A percentile compares a stretch with the other conserved stretches of the same genome.
These are phyloP conservation scores for Pseudisothecium myosuroides DNA, from an alignment of 225 moss, liverwort and hornwort species.

Conservation along the genomic window DNA sequence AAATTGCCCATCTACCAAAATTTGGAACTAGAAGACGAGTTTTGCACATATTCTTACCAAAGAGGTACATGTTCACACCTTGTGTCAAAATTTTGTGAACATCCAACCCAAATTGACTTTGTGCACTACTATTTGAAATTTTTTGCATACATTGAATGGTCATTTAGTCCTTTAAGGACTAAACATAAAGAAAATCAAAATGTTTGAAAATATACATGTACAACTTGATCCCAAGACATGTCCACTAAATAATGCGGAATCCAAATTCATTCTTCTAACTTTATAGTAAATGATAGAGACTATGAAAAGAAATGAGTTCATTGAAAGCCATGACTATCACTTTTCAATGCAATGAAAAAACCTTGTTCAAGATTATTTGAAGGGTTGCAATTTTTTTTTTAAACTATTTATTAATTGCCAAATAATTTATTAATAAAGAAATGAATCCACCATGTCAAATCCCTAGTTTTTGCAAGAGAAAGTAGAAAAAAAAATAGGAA, in stretches of 20 bases:
- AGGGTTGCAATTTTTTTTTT: no score
- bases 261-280: not conserved
- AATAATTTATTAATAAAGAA: not conserved
- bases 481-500: not conserved
- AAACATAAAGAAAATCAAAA: not conserved
- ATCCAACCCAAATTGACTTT: not conserved
- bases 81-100: not conserved
- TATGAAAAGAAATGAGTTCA: not conserved
- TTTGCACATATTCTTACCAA: not conserved
- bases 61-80: rapidly evolving
- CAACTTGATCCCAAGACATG: not conserved
- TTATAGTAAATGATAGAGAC: rapidly evolving
- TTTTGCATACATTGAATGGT: rapidly evolving
- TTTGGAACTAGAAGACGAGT: not conserved
- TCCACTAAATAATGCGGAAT: rapidly evolving
- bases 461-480: rapidly evolving
- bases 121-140: not conserved
- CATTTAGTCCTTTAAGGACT: not conserved
- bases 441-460: no score
- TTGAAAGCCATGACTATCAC: no score
- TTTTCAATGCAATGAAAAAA: not conserved
- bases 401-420: not conserved
- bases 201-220: not conserved
- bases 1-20: no score
- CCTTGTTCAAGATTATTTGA: not conserved